phyloP scores from a whole-genome alignment of 345 rosid species.

The Streptanthus diversifolius region DNA sequence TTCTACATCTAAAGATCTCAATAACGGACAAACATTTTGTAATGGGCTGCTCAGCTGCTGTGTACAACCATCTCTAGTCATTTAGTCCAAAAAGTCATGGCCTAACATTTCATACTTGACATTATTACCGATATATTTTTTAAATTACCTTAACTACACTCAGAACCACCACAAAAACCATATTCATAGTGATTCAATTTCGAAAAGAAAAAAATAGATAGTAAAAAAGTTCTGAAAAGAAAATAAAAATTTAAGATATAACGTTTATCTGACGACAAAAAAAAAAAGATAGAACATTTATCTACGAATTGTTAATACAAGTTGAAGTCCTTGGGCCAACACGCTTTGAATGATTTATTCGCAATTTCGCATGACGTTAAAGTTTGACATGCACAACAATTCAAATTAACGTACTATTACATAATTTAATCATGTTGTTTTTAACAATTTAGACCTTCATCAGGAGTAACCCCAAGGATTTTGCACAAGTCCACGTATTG shows the following conservation, averaged over 20 bases:
- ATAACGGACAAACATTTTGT: too few species aligned
- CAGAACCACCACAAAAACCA: too few species aligned
- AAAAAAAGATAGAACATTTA: too few species aligned
- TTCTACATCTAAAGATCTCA: too few species aligned
- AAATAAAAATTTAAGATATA: not conserved
- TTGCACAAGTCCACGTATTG: slow-evolving; percentile 38
- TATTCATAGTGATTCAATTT: too few species aligned
- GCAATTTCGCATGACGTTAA: not conserved
- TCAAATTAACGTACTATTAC: not conserved
- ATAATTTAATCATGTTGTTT: not conserved
- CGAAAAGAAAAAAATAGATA: not conserved
- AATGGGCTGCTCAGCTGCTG: too few species aligned
- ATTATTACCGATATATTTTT: too few species aligned
- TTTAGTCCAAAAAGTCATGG: not conserved
- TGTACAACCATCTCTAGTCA: too few species aligned
- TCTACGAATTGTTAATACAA: not conserved
- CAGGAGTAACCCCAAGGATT: slow-evolving; percentile 28
- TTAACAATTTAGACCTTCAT: slow-evolving; percentile 9
- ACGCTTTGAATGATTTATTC: not conserved
- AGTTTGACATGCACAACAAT: not conserved
- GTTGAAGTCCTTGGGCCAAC: not conserved
- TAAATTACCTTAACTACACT: too few species aligned
- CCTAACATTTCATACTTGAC: too few species aligned
- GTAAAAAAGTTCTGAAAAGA: not conserved
- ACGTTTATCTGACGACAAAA: not conserved